Base-by-base conservation (phyloP, 2,329 filamentous ascomycete genomes). In the Verruconis gallopava region DNA sequence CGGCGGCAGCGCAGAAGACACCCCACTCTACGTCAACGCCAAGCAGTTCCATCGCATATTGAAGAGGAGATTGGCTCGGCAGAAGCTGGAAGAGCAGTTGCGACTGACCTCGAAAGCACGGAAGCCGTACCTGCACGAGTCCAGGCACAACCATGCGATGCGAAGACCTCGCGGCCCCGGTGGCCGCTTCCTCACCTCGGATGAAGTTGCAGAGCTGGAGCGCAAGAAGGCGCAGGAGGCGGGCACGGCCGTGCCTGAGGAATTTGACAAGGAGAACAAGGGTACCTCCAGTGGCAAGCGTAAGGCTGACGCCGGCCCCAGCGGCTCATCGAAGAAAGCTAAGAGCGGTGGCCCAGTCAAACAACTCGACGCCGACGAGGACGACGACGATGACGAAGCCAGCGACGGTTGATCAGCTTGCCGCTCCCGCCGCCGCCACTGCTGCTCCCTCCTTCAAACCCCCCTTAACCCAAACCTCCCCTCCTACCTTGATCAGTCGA, bases 21-120 rank as follows among this genome's bases (percentile, higher is more conserved):
- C 89, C 0, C 91, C 91, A 0, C 68, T 98, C 1, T 98, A 98
- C 53, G 91, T 98, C 55, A 98, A 98, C 54, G 91, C 91, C 4
- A 98, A 98, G 61, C 91, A 98, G 55, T 98, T 98, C 52, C 91
- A 98, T 58, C 82, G 91, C 19, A 98, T 98, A 38, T 65, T 98
- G 42, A 96, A 98, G 69, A 76, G 91, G 44, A 77, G 91, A 45
- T 85, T 96, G 48, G 91, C 91, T 4, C 76, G 91, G 22, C 91
- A 96, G 61, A 85, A 85, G 58, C 70, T 98, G 13, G 91, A 98
- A 60, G 91, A 98, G 60, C 84, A 88, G 42, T 65, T 98, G 34
- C 77, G 91, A 33, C 67, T 96, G 44, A 96, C 91, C 0, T 93
- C 82, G 6, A 98, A 98, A 64, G 89, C 89, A 19, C 78, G 91